Conservation (phyloP, 2,329 filamentous ascomycete species). For the Calonectria ilicicola region DNA sequence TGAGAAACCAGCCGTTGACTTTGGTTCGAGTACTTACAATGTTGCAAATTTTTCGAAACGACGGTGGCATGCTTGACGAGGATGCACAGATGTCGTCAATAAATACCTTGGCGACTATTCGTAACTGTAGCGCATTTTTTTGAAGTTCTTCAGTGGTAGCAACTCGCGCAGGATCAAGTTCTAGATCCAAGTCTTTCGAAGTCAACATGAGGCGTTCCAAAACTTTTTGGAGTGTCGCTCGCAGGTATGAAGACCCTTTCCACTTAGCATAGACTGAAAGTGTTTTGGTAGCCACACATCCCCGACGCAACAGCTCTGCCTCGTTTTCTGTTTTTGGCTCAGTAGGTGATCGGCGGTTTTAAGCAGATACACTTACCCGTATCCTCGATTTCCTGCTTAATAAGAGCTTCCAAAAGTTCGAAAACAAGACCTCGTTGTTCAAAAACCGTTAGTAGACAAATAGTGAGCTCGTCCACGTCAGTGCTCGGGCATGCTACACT, state of each 20-base stretch:
- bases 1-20: not conserved
- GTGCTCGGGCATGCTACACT: conserved; percentile 74
- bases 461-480: conserved; percentile 77
- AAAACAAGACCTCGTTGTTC: conserved; percentile 74
- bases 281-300: conserved; percentile 80
- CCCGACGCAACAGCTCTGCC: conserved; percentile 74
- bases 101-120: conserved; percentile 77
- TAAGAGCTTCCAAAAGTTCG: conserved; percentile 72
- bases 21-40: conserved; percentile 62
- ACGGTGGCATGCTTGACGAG: conserved; percentile 68
- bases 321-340: conserved; percentile 66
- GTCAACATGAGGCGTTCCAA: conserved; percentile 75
- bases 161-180: conserved; percentile 74
- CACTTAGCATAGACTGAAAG: conserved; percentile 78
- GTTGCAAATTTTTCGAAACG: conserved; percentile 75
- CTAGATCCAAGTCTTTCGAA: conserved; percentile 75
- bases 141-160: conserved; percentile 71
- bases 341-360: conserved; percentile 18
- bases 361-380: conserved; percentile 59
- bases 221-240: conserved; percentile 74
- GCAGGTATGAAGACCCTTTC: conserved; percentile 75
- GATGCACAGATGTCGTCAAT: conserved; percentile 78
- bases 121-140: conserved; percentile 74
- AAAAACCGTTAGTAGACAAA: conserved; percentile 77
- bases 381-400: conserved; percentile 76